These are phyloP conservation scores for Boletellus sp. DNA, from an alignment of 768 basidiomycete species.

Conservation along the genomic window DNA sequence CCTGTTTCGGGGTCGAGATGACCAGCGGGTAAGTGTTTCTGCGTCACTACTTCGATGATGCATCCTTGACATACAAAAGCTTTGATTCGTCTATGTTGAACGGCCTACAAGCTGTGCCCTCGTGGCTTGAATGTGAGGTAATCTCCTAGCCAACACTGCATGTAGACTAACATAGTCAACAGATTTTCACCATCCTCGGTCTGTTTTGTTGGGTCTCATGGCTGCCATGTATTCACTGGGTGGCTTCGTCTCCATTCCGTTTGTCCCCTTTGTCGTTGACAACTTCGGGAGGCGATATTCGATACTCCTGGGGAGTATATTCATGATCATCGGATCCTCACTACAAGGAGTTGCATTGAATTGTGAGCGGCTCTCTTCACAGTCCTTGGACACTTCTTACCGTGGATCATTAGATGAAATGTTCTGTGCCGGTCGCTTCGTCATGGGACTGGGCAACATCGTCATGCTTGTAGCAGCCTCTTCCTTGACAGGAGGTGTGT, in stretches of 20 bases:
- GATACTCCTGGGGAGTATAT: slow-evolving; percentile 6
- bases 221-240: slow-evolving; percentile 58
- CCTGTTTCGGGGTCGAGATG: neutral
- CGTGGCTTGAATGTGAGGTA: slow-evolving; percentile 51
- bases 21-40: neutral
- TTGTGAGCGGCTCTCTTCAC: neutral
- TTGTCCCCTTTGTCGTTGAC: slow-evolving; percentile 17
- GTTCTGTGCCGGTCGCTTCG: too few relatives aligned
- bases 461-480: neutral
- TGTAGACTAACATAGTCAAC: neutral
- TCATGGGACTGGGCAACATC: neutral
- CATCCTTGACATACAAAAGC: neutral
- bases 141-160: neutral
- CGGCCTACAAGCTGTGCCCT: slow-evolving; percentile 55
- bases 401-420: too few relatives aligned
- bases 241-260: slow-evolving; percentile 48
- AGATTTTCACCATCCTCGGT: slow-evolving; percentile 57
- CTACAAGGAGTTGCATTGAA: slow-evolving; percentile 11
- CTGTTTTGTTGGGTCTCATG: slow-evolving; percentile 46
- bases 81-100: slow-evolving; percentile 54
- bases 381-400: too few relatives aligned
- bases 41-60: too few relatives aligned
- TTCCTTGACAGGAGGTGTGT: slow-evolving; percentile 6
- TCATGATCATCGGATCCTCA: slow-evolving; percentile 5
- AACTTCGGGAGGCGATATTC: slow-evolving; percentile 8